Evolutionary conservation across 2,329 filamentous ascomycete genomes (phyloP), one percentile per base, ranked within the genome.

Genomic region (Aureobasidium sp.): DNA sequence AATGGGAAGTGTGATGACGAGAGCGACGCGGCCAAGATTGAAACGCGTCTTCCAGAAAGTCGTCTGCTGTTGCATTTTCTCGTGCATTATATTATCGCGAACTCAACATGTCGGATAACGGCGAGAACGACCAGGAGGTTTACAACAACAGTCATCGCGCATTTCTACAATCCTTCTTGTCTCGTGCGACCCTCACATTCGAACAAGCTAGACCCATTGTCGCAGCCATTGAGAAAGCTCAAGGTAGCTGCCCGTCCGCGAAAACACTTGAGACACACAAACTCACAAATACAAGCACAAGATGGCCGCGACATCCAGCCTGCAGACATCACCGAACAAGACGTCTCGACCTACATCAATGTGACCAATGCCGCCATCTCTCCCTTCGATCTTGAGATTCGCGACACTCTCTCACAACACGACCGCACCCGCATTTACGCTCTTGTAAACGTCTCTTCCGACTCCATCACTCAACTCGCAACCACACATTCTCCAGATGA

Each of bases 121-220:
- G 16, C 57, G 59, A 55, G 9, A 15, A 30, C 13, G 49, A 62
- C 25, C 29, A 36, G 5, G 62, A 21, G 21, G 21, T 68, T 62
- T 86, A 86, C 69, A 76, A 81, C 68, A 79, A 95, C 71, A 81
- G 81, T 64, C 89, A 97, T 72, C 87, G 91, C 62, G 92, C 93
- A 9, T 96, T 99, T 70, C 80, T 97, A 0, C 94, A 99, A 75
- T 89, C 90, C 53, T 86, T 99, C 67, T 81, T 97, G 73, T 85
- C 89, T 3, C 86, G 87, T 54, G 88, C 89, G 27, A 85, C 86
- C 47, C 80, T 97, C 73, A 95, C 90, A 0, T 84, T 89, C 65
- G 79, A 85, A 59, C 85, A 95, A 69, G 86, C 87, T 13, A 85
- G 85, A 68, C 83, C 85, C 0, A 78, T 97, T 29, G 79, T 97